Evolutionary conservation across 768 basidiomycete genomes (phyloP), one percentile per base, ranked within the genome.

Genomic region (Mycena galopus): DNA sequence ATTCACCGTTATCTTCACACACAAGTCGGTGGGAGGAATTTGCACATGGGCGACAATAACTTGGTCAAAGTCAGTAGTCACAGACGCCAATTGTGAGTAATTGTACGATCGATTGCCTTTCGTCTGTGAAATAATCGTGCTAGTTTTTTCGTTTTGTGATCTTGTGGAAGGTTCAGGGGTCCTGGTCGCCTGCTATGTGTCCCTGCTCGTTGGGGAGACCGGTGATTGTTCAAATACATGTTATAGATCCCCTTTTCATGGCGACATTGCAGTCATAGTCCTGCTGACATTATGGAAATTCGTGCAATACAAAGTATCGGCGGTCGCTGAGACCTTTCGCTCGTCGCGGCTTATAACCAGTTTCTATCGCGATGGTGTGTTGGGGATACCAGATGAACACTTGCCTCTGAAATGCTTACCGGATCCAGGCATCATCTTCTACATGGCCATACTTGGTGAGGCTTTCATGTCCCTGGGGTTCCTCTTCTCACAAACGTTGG

Each of bases 321-420:
- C 42, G 21, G 35, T 37, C 4, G 35, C 35, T 37, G 35, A 72
- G 30, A 61, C 25, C n/a, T 12, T 65, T 12, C 50, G 30, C 5
- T 47, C 44, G 8, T 8, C 6, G 4, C 17, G 19, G 1, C 61
- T 72, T 16, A 19, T 67, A 2, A 51, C 55, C 42, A 58, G 21
- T 19, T 72, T 72, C 17, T 67, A 72, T 17, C 71, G 53, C 11
- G 71, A 67, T 29, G 71, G 71, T 66, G 19, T 5, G 61, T 50
- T 29, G 5, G 27, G 12, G 17, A 17, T 17, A 0, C 11, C 10
- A 14, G 35, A 27, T 8, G 7, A 10, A 5, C 9, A 23, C 51
- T 53, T 53, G 4, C 1, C 14, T 25, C 16, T 53, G 51, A 25
- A 1, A n/a, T 42, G 32, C 60, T 57, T 30, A 61, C 14, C 32